Percentiles rank a stretch among this genome's conserved stretches.
Conservation (phyloP, 331 rosid genomes). For the Saraca asoca region DNA sequence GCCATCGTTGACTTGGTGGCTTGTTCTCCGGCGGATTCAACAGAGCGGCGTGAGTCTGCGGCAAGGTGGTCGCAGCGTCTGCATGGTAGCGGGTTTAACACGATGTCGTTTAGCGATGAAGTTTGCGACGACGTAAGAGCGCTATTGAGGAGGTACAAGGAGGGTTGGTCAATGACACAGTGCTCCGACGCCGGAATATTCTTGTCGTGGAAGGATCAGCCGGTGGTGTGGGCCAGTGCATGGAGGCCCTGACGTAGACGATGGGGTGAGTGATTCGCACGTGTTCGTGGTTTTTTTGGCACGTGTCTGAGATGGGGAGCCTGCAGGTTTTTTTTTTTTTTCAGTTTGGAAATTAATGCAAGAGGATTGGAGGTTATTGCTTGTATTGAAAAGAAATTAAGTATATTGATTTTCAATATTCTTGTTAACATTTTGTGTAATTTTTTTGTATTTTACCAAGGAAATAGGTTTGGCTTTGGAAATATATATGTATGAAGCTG, state of each 20-base stretch:
- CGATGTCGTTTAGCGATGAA: conserved; percentile 77
- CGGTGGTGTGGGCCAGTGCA: conserved; percentile 98
- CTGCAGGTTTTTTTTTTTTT: neutral
- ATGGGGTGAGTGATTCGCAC: conserved; percentile 40
- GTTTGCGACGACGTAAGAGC: conserved; percentile 88
- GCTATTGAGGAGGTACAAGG: conserved; percentile 80
- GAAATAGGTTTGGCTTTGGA: conserved; percentile 21
- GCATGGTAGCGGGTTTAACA: conserved; percentile 62
- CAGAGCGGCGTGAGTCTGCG: conserved; percentile 75
- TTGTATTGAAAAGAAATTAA: conserved; percentile 50
- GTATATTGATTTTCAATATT: conserved; percentile 36
- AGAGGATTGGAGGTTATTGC: conserved; percentile 36
- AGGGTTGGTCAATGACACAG: conserved; percentile 85
- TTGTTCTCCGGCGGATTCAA: conserved; percentile 51
- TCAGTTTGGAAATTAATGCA: conserved; percentile 25
- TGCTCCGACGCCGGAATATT: conserved; percentile 78
- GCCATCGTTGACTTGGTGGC: conserved; percentile 83
- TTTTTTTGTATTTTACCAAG: conserved; percentile 24
- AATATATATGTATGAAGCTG: conserved; percentile 16
- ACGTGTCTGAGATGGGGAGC: conserved; percentile 44
- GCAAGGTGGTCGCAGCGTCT: conserved; percentile 71
- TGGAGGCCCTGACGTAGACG: conserved; percentile 67
- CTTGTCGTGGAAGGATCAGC: conserved; percentile 81
- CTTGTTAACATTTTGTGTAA: conserved; percentile 32
- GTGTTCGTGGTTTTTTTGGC: conserved; percentile 46